Evolutionary conservation across 2,329 filamentous ascomycete genomes (phyloP), one percentile per base, ranked within the genome.

Genomic region (Paracoccidioides lutzii): DNA sequence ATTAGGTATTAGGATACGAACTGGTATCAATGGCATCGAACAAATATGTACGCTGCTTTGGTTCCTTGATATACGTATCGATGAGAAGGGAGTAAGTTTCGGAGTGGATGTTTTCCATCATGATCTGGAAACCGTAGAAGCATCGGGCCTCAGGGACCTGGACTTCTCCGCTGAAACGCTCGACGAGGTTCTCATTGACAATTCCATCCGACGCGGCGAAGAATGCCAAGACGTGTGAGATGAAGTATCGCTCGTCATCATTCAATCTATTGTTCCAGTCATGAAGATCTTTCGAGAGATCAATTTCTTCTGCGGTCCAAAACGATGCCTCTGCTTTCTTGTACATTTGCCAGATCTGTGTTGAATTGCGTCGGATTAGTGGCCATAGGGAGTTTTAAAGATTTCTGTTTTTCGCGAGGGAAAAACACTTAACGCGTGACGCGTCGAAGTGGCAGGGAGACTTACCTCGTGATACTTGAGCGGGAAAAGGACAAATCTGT

Each of bases 101-200:
- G 14, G 93, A 96, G 81, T 98, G 93, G 68, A 98, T 95, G 78
- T 98, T 98, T 81, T 98, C 93, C 88, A 98, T 97, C 93, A 98
- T 98, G 78, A 97, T 97, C 79, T 98, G 93, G 82, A 98, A 98
- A 62, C 93, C 93, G 74, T 98, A 98, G 81, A 98, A 98, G 84
- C 93, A 98, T 67, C 93, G 90, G 61, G 93, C 93, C 77, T 98
- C 93, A 9, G 93, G 91, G 57, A 97, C 84, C 77, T 98, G 93
- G 35, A 98, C 91, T 76, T 98, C 93, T 62, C 82, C 85, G 67
- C 88, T 95, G 83, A 98, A 98, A 61, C 93, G 88, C 82, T 97
- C 90, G 58, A 98, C 84, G 30, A 98, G 81, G 80, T 98, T 98
- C 82, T 98, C 93, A 72, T 98, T 98, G 79, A 98, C 93, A 63